phyloP scores from a whole-genome alignment of 169 alveolate genomes.

The Plasmodium gonderi region DNA sequence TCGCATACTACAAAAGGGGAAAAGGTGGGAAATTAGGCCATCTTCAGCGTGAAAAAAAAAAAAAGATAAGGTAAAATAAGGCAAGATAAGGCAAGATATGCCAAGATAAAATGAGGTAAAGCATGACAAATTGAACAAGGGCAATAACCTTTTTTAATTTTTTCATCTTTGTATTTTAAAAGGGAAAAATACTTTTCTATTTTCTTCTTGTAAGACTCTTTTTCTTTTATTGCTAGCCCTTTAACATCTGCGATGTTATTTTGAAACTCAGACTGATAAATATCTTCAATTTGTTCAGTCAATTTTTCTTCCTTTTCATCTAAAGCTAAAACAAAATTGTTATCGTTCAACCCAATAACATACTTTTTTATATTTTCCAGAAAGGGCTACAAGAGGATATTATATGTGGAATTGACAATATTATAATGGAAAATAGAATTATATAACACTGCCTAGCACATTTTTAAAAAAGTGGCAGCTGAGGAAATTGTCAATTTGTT shows the following conservation, averaged over 20 bases:
- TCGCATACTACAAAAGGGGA: constrained; percentile 26
- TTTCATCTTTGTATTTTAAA: constrained; percentile 48
- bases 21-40: not conserved
- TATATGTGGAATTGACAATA: no score
- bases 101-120: not conserved
- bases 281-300: not conserved
- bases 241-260: constrained; percentile 48
- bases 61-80: not conserved
- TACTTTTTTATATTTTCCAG: constrained; percentile 49
- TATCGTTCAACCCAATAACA: not conserved
- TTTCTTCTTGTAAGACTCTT: constrained; percentile 59
- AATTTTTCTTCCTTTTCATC: not conserved
- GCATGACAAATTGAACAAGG: not conserved
- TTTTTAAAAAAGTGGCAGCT: no score
- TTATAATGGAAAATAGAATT: no score
- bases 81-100: not conserved
- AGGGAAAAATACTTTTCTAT: constrained; percentile 61
- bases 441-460: no score
- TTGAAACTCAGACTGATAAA: constrained; percentile 28
- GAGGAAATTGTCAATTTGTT: no score
- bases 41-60: not conserved
- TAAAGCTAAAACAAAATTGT: not conserved
- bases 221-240: constrained; percentile 30
- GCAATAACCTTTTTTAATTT: constrained; percentile 51
- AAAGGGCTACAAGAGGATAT: constrained; percentile 27